Base-by-base conservation (phyloP, 345 rosid species). In the Abelmoschus esculentus region DNA sequence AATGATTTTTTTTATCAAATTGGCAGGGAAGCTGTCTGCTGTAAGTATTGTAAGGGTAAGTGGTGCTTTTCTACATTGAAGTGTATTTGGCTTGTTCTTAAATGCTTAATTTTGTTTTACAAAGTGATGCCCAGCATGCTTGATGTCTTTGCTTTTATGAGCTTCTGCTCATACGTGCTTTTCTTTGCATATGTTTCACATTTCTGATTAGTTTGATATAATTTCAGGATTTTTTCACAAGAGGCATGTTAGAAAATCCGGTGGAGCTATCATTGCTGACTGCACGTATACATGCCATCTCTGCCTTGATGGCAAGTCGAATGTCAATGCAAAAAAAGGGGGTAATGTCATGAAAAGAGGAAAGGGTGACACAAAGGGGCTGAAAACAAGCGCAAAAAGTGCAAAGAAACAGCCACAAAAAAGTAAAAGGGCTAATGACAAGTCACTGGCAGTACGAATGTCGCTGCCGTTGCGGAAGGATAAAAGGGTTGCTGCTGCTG, bases 11-110 rank as follows among this genome's bases (percentile, higher is more conserved):
- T 57, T 26, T 54, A 53, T 3, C 49, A 60, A 69, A 66, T 72
- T 79, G 71, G 71, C 97, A 95, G 99, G 83, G 99, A 95, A 72
- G 93, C 96, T 70, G 92, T 86, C 47, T 70, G 86, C 84, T 95
- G 99, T 83, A 87, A 84, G 72, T 71, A 73, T 77, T 95, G 99
- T 80, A 77, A 88, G 76, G 86, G 99, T 95, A 78, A 80, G 89
- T 70, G 50, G 54, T 69, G 38, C 76, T 36, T 61, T 76, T 22
- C 28, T 79, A 15, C 71, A 38, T n/a, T 49, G n/a, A 2, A 49
- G 56, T 47, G 42, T 47, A 28, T 47, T 47, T 29, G 3, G 15
- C 7, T 28, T 15, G 57, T 29, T 32, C 22, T 66, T 47, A 64
- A 64, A 10, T 47, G 38, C 36, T 55, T 69, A 36, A 42, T 28